Evolutionary conservation across 495 filamentous ascomycete genomes (phyloP), one percentile per base, ranked within the genome.

Genomic region (Podospora didyma): DNA sequence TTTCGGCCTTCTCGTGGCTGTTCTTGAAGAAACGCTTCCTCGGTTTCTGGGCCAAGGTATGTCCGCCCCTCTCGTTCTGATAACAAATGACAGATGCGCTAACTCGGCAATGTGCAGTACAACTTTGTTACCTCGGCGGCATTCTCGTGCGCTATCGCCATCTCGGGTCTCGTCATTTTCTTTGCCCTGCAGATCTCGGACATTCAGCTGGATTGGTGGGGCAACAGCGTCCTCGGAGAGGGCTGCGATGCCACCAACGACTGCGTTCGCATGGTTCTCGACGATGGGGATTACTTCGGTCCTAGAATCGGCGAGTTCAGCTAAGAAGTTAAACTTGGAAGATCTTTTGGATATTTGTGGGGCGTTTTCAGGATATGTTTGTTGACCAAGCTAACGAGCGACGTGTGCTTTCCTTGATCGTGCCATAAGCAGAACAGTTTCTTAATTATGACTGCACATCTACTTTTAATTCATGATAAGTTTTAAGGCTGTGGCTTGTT

Each of bases 181-280:
- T 76, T 75, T 53, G 53, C 65, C 21, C 54, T 75, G 42, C 69
- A 72, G 61, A 66, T 69, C 23, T 56, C 56, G 1, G 64, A 65
- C 35, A 42, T 71, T n/a, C 34, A 66, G 37, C n/a, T 75, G n/a
- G 31, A 69, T 39, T 76, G 73, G 73, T 74, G 72, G 73, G 73
- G 73, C 3, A 76, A 73, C 54, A 60, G 42, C 3, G 64, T 70
- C 3, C 47, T 62, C 2, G 20, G 42, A 4, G 51, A 63, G 28
- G 73, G 73, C 10, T 75, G 73, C 47, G 69, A 75, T 34, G 62
- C 42, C 4, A 49, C 26, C 0, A 51, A 46, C 4, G 51, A 56
- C 37, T 76, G 72, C 51, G 51, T 52, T 3, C 56, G 67, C 10
- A 48, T 58, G 34, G 20, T 34, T 46, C 53, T 76, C 3, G 34